These are phyloP conservation scores for Trypanosoma cruzi DNA, from an alignment of 208 protist species.

Conservation along the genomic window DNA sequence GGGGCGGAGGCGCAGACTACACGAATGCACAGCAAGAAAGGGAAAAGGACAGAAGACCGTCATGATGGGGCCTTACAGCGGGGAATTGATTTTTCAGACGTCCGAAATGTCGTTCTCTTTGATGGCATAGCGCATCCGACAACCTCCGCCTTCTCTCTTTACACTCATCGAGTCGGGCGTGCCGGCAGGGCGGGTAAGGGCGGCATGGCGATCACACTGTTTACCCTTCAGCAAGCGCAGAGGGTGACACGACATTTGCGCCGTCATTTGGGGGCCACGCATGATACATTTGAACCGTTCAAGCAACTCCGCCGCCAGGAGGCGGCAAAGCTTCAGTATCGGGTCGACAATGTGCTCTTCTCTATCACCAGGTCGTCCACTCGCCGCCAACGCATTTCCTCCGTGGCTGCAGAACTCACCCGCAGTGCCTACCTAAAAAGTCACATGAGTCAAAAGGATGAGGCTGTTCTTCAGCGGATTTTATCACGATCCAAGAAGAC, in stretches of 20 bases:
- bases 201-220: slow-evolving; percentile 91
- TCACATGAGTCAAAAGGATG: slow-evolving; percentile 91
- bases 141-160: slow-evolving; percentile 83
- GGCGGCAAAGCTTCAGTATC: slow-evolving; percentile 85
- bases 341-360: slow-evolving; percentile 79
- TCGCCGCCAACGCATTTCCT: slow-evolving; percentile 79
- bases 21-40: not conserved
- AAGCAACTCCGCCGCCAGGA: slow-evolving; percentile 76
- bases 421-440: slow-evolving; percentile 91
- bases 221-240: slow-evolving; percentile 72
- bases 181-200: slow-evolving; percentile 88
- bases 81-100: slow-evolving; percentile 97
- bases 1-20: slow-evolving; percentile 17
- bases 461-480: slow-evolving; percentile 82
- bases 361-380: slow-evolving; percentile 79
- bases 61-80: slow-evolving; percentile 83
- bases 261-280: slow-evolving; percentile 52
- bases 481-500: slow-evolving; percentile 74
- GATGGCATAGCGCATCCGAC: slow-evolving; percentile 93
- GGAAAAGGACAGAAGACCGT: slow-evolving; percentile 13
- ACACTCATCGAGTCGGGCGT: slow-evolving; percentile 97
- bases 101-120: slow-evolving; percentile 97
- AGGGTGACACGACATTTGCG: slow-evolving; percentile 57
- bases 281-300: slow-evolving; percentile 60
- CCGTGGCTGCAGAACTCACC: slow-evolving; percentile 84